phyloP scores from a whole-genome alignment of 2,329 filamentous ascomycete species.

The Fulvia fulva region DNA sequence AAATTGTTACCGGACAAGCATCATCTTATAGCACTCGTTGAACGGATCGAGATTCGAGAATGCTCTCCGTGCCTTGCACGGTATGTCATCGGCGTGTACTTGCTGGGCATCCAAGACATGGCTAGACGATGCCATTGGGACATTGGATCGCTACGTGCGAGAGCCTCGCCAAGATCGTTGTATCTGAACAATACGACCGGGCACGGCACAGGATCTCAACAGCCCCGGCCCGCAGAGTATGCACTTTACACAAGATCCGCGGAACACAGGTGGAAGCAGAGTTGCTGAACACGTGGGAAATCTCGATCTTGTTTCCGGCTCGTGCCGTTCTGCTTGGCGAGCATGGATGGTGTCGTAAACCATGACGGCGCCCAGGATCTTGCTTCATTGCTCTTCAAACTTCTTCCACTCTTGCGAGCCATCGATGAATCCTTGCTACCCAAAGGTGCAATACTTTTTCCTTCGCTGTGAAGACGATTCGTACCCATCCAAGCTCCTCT shows the following conservation, averaged over 20 bases:
- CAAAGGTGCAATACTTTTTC: neutral
- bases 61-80: too few relatives aligned
- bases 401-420: too few relatives aligned
- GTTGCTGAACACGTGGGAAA: neutral
- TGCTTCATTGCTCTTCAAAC: too few relatives aligned
- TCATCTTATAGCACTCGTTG: too few relatives aligned
- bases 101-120: too few relatives aligned
- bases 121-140: too few relatives aligned
- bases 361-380: neutral
- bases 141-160: too few relatives aligned
- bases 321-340: neutral
- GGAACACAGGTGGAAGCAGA: neutral
- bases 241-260: neutral
- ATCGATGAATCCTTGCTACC: neutral
- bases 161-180: too few relatives aligned
- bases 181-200: too few relatives aligned
- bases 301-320: neutral
- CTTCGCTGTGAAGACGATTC: neutral
- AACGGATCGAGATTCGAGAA: too few relatives aligned
- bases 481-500: constrained; percentile 2
- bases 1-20: too few relatives aligned
- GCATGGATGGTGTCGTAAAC: neutral
- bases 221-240: neutral
- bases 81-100: too few relatives aligned
- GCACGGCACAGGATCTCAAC: neutral